Evolutionary conservation across 2,329 filamentous ascomycete genomes (phyloP).

Genomic region (Onygenales sp.): DNA sequence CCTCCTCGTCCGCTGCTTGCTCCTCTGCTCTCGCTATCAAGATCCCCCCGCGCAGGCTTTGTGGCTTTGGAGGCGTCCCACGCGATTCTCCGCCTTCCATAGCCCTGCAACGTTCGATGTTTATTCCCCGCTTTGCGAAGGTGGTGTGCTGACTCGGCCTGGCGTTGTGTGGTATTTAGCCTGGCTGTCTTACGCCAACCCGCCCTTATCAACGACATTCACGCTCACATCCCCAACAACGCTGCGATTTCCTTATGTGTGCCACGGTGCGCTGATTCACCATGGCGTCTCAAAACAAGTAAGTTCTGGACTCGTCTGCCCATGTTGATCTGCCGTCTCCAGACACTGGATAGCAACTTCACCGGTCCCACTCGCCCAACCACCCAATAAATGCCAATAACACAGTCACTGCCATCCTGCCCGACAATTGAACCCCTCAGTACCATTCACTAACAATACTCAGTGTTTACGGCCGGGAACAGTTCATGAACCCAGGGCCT

Average conservation of each 20-base stretch:
- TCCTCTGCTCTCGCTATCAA: neutral
- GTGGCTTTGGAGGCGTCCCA: neutral
- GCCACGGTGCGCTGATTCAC: conserved; percentile 9
- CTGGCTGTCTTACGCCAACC: neutral
- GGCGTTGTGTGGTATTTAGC: too few species aligned
- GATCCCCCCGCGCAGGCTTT: neutral
- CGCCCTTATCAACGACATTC: neutral
- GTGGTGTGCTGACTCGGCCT: too few species aligned
- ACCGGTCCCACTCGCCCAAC: neutral
- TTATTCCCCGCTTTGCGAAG: too few species aligned
- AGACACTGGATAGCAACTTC: neutral
- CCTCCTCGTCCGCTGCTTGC: neutral
- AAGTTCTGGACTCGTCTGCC: conserved; percentile 13
- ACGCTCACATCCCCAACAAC: neutral
- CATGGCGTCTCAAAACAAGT: conserved; percentile 28
- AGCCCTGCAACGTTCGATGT: neutral
- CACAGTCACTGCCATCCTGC: neutral
- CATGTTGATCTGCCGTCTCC: neutral
- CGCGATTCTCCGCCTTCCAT: neutral
- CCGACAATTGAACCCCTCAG: neutral
- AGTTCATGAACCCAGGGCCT: conserved; percentile 95
- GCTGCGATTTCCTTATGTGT: neutral
- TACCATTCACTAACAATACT: conserved; percentile 5
- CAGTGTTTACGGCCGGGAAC: conserved; percentile 52
- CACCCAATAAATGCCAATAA: neutral